A percentile compares a stretch with the other conserved stretches of the same genome.
These are phyloP conservation scores for Flammula alnicola DNA, from an alignment of 1,284 basidiomycete species.

Conservation along the genomic window DNA sequence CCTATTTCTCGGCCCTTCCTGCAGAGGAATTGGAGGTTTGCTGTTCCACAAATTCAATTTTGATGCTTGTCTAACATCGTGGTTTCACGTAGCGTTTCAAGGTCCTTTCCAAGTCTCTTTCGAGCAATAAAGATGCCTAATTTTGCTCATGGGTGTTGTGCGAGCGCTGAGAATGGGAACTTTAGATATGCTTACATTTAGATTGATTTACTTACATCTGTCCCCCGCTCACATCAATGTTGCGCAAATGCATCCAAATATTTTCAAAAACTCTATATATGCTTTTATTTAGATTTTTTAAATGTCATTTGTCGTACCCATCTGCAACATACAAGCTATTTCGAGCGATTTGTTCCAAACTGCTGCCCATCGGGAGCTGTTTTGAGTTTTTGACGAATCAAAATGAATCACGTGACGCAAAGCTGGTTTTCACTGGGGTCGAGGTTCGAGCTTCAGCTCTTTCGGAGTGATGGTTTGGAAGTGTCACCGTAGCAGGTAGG, in stretches of 20 bases:
- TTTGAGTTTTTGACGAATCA: conserved; percentile 10
- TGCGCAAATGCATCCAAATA: conserved; percentile 9
- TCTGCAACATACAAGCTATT: conserved; percentile 13
- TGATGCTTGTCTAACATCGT: conserved; percentile 13
- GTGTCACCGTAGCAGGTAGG: no score
- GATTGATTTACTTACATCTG: conserved; percentile 16
- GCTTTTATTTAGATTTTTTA: conserved; percentile 6
- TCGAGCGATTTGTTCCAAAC: conserved; percentile 11
- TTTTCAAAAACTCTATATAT: conserved; percentile 7
- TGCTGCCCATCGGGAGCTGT: conserved; percentile 9
- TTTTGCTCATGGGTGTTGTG: conserved; percentile 5
- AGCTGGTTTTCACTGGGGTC: conserved; percentile 14
- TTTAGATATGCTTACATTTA: conserved; percentile 14
- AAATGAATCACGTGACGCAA: conserved; percentile 11
- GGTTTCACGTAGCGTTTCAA: conserved; percentile 17
- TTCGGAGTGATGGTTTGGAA: no score
- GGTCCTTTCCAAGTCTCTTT: conserved; percentile 14
- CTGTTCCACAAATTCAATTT: conserved; percentile 12
- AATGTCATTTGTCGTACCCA: conserved; percentile 7
- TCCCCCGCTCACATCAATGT: conserved; percentile 2
- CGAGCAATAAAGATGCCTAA: conserved; percentile 9
- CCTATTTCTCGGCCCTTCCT: conserved; percentile 16
- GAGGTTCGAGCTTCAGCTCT: no score
- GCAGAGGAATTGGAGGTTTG: conserved; percentile 17
- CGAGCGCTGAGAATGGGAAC: conserved; percentile 4